Base-by-base conservation (phyloP, 305 asterid genomes). In the Solanum chacoense region DNA sequence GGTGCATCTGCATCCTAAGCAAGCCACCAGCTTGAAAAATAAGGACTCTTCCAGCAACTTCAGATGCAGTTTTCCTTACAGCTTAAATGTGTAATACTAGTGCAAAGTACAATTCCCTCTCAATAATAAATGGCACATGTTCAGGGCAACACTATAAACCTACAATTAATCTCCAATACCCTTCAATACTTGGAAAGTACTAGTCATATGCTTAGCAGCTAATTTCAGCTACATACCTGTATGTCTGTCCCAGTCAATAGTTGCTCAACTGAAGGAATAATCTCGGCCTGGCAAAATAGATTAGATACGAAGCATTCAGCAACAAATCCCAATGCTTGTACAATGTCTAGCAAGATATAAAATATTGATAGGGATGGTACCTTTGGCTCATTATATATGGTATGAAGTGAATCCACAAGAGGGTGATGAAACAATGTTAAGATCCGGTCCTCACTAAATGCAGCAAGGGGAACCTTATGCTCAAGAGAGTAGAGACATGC, bases 341-440 rank as follows among this genome's bases (percentile, higher is more conserved):
- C n/a, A 37, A 32, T 45, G 55, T 31, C 72, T 42, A 87, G 83
- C n/a, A 42, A 42, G 22, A 50, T 87, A 35, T 45, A 45, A 20
- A n/a, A 45, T 74, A 87, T 42, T 34, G 71, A 88, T 35, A 84
- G 89, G 87, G 79, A 55, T 37, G 90, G 89, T 88, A 97, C 99
- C 98, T 96, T 95, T 89, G 99, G 99, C 91, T 97, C 99, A 71
- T 94, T 94, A 94, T 96, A 96, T 88, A 93, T 89, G 7, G 99
- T 96, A 89, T 97, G 99, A 88, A 97, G 98, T 18, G 96, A 91
- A 88, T 96, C 96, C 90, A 97, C 99, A 16, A 94, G 94, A 90
- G 98, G 98, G 91, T 97, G 99, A 88, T 96, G 93, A 88, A 97
- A 97, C 93, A 96, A 92, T 87, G 99, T 93, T 87, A 96, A 92